phyloP scores from a whole-genome alignment of 208 protist genomes.

The Porcisia hertigi region DNA sequence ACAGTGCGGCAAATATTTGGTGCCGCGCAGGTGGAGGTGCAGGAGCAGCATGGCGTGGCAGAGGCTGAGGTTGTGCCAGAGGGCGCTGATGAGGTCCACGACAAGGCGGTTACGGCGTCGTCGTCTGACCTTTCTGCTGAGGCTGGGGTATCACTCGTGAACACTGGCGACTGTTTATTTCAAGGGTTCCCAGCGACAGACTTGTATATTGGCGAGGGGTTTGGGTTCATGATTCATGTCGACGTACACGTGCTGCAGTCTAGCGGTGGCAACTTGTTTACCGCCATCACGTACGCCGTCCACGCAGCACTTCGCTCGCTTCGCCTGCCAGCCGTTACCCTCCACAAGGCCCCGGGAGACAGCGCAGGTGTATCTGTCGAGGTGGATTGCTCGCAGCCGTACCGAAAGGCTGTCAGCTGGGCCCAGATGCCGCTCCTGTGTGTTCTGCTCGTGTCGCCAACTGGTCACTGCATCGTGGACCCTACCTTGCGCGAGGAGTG shows the following conservation, averaged over 20 bases:
- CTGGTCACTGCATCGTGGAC: constrained; percentile 81
- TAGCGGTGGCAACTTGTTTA: constrained; percentile 60
- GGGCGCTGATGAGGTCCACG: background rate
- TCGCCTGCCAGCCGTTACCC: constrained; percentile 58
- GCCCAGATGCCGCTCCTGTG: constrained; percentile 56
- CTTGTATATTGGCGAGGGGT: constrained; percentile 77
- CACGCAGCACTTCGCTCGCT: constrained; percentile 61
- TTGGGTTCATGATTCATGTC: constrained; percentile 78
- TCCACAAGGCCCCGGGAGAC: constrained; percentile 52
- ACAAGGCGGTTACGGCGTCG: constrained; percentile 10
- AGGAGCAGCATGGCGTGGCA: constrained; percentile 61
- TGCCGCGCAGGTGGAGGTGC: constrained; percentile 56
- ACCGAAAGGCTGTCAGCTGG: constrained; percentile 56
- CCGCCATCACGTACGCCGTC: constrained; percentile 58
- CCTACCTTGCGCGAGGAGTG: constrained; percentile 71
- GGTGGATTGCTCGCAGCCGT: constrained; percentile 71
- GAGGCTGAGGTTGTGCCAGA: constrained; percentile 52
- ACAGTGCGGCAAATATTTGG: constrained; percentile 71
- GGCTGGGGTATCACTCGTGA: background rate
- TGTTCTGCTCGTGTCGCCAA: constrained; percentile 64
- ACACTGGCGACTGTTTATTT: constrained; percentile 1
- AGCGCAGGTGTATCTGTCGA: constrained; percentile 60
- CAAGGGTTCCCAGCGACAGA: constrained; percentile 58
- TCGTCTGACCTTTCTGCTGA: constrained; percentile 2
- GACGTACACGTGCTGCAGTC: constrained; percentile 80